phyloP scores from a whole-genome alignment of 306 rosid genomes.

The Cotoneaster glaucophyllus region DNA sequence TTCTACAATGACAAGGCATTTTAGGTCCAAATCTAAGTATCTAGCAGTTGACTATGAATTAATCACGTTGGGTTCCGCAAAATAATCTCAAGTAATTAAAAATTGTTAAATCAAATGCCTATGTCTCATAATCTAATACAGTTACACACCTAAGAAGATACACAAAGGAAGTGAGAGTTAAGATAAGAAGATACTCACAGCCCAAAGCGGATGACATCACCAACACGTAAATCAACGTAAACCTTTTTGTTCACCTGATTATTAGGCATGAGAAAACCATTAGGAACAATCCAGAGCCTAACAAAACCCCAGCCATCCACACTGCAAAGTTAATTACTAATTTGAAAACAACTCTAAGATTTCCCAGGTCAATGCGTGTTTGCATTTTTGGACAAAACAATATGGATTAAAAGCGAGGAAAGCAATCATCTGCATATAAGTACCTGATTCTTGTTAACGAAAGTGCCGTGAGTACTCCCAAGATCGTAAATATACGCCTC shows the following conservation, averaged over 20 bases:
- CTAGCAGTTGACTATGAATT: background rate
- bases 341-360: background rate
- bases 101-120: no score
- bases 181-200: no score
- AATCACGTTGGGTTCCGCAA: no score
- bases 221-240: slow-evolving; percentile 72
- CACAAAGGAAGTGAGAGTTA: no score
- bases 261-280: slow-evolving; percentile 10
- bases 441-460: slow-evolving; percentile 82
- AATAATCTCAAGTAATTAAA: no score
- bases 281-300: no score
- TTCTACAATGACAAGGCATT: no score
- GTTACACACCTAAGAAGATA: no score
- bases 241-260: slow-evolving; percentile 60
- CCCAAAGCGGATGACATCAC: slow-evolving; percentile 72
- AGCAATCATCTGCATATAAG: background rate
- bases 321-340: background rate
- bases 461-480: slow-evolving; percentile 96
- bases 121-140: no score
- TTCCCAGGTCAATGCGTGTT: background rate
- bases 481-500: slow-evolving; percentile 83
- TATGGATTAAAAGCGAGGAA: background rate
- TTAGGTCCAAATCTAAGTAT: background rate
- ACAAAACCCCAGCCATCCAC: background rate
- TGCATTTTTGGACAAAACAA: background rate